Evolutionary conservation across 2,329 filamentous ascomycete genomes (phyloP).

Genomic region (Plenodomus tracheiphilus): DNA sequence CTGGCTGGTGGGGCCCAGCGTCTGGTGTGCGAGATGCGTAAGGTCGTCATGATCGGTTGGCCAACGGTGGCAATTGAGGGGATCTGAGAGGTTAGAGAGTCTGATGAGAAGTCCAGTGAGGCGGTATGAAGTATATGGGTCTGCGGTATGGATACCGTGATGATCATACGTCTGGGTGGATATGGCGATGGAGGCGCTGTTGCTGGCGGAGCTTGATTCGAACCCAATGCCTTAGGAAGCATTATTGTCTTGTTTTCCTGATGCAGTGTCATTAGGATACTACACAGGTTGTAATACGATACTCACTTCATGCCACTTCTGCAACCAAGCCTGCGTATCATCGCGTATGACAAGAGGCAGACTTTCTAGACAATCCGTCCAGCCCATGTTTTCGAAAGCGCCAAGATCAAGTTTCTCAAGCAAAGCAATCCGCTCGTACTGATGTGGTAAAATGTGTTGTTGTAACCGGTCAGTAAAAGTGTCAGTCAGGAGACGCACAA

Average conservation of each 20-base stretch:
- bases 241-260: slow-evolving; percentile 31
- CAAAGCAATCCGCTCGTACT: slow-evolving; percentile 60
- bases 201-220: slow-evolving; percentile 6
- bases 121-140: slow-evolving; percentile 82
- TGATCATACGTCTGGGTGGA: slow-evolving; percentile 69
- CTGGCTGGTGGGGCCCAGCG: slow-evolving; percentile 51
- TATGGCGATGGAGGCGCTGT: slow-evolving; percentile 34
- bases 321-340: slow-evolving; percentile 56
- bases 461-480: slow-evolving; percentile 54
- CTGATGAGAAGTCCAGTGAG: slow-evolving; percentile 54
- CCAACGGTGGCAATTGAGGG: slow-evolving; percentile 59
- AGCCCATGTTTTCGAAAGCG: slow-evolving; percentile 56
- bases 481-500: slow-evolving; percentile 57
- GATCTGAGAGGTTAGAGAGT: slow-evolving; percentile 9
- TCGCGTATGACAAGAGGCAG: slow-evolving; percentile 51
- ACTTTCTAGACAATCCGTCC: slow-evolving; percentile 57
- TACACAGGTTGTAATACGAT: not conserved
- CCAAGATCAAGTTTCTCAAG: slow-evolving; percentile 57
- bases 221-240: slow-evolving; percentile 15
- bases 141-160: slow-evolving; percentile 87
- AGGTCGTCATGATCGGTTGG: slow-evolving; percentile 65
- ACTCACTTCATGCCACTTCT: slow-evolving; percentile 60
- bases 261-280: slow-evolving; percentile 15
- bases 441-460: slow-evolving; percentile 50
- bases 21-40: slow-evolving; percentile 61